phyloP scores from a whole-genome alignment of 2,329 filamentous ascomycete species.

The Curvularia lunata region DNA sequence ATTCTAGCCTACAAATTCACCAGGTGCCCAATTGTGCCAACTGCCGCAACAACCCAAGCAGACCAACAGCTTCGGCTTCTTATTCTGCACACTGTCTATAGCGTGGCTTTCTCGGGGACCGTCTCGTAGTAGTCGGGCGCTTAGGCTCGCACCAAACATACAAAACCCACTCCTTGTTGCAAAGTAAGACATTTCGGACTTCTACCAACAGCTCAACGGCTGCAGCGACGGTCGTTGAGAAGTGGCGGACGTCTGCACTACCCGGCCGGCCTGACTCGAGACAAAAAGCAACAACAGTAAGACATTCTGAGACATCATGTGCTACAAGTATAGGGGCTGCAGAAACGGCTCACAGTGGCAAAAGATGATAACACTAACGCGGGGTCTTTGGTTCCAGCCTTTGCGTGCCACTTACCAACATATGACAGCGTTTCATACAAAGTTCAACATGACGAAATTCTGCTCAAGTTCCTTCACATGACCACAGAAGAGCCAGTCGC shows the following conservation, averaged over 20 bases:
- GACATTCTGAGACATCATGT: not conserved
- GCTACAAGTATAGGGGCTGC: not conserved
- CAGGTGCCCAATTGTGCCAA: not conserved
- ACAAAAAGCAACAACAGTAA: not conserved
- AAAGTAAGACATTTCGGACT: constrained; percentile 24
- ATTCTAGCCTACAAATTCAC: not conserved
- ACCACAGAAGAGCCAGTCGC: not conserved
- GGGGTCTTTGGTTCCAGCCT: not conserved
- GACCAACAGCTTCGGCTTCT: constrained; percentile 3
- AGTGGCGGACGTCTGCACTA: not conserved
- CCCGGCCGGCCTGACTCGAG: not conserved
- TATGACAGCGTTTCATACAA: not conserved
- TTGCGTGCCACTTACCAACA: not conserved
- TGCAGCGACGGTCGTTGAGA: constrained; percentile 16
- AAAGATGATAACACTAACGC: not conserved
- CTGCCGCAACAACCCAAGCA: constrained; percentile 5
- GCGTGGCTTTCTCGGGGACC: not conserved
- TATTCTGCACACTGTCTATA: not conserved
- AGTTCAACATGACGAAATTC: not conserved
- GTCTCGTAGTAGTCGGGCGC: not conserved
- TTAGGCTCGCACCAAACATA: not conserved
- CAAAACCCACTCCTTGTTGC: constrained; percentile 9
- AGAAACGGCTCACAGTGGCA: not conserved
- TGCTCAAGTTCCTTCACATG: not conserved
- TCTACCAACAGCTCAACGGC: constrained; percentile 8